Evolutionary conservation across 2,329 filamentous ascomycete genomes (phyloP).

Genomic region (Monilinia fructicola): DNA sequence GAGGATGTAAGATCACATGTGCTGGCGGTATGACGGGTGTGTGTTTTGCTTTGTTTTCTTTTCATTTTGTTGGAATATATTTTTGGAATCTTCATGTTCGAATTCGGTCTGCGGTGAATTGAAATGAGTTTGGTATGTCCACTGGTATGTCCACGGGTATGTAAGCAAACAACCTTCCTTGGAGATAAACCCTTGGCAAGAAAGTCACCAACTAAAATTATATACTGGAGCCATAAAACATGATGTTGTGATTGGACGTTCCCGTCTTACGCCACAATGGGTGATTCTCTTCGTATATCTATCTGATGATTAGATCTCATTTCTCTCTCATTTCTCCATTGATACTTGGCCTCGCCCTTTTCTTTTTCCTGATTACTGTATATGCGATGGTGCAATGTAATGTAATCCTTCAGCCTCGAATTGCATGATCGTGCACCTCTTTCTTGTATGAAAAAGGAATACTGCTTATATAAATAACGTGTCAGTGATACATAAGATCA

Average conservation of each 20-base stretch:
- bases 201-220: no score
- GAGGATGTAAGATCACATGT: constrained; percentile 16
- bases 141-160: neutral
- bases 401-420: constrained; percentile 19
- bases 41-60: neutral
- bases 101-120: constrained; percentile 1
- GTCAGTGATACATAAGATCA: constrained; percentile 10
- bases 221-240: neutral
- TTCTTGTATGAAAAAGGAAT: constrained; percentile 4
- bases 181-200: no score
- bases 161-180: neutral
- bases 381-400: constrained; percentile 3
- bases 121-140: neutral
- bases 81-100: constrained; percentile 7
- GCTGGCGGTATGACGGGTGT: constrained; percentile 13
- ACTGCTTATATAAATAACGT: constrained; percentile 7
- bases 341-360: neutral
- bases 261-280: constrained; percentile 2
- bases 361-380: neutral
- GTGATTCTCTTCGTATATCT: constrained; percentile 5
- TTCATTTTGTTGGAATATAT: constrained; percentile 1
- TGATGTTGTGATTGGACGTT: neutral
- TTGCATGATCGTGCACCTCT: neutral
- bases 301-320: no score
- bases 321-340: constrained; percentile 8